Conservation (phyloP, 1,284 basidiomycete genomes). For the Omphalotus olearius region DNA sequence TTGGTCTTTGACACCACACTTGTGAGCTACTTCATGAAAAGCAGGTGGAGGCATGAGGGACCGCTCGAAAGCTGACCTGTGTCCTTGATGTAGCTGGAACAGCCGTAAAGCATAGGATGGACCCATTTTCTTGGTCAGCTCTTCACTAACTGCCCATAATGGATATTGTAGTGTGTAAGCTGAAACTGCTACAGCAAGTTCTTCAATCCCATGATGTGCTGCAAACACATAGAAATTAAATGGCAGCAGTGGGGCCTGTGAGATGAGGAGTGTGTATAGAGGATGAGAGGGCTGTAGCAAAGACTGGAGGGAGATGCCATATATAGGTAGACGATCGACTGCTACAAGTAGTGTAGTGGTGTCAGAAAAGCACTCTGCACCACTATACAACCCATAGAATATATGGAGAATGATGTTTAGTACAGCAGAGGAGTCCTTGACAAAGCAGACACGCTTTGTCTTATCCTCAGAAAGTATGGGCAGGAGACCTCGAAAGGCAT, state of each 20-base stretch:
- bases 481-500: slow-evolving; percentile 1
- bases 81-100: background rate
- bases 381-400: background rate
- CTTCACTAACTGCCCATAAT: slow-evolving; percentile 35
- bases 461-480: background rate
- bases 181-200: slow-evolving; percentile 35
- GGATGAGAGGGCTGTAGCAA: slow-evolving; percentile 3
- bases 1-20: too few relatives aligned
- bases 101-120: slow-evolving; percentile 12
- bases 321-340: slow-evolving; percentile 29
- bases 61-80: background rate
- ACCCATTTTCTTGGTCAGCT: slow-evolving; percentile 36
- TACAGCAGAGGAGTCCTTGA: background rate
- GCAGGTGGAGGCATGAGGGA: too few relatives aligned
- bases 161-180: slow-evolving; percentile 36
- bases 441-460: background rate
- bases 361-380: background rate
- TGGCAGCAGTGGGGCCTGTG: slow-evolving; percentile 33
- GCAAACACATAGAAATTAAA: slow-evolving; percentile 41
- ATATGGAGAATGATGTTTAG: slow-evolving; percentile 4
- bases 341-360: slow-evolving; percentile 26
- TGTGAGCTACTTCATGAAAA: too few relatives aligned
- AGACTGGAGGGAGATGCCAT: slow-evolving; percentile 25
- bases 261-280: slow-evolving; percentile 31
- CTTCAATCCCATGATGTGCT: slow-evolving; percentile 31